Percentiles rank a stretch among this genome's conserved stretches.
These are phyloP conservation scores for Pseudotsuga menziesii DNA, from an alignment of 75 land plant genomes.

Conservation along the genomic window DNA sequence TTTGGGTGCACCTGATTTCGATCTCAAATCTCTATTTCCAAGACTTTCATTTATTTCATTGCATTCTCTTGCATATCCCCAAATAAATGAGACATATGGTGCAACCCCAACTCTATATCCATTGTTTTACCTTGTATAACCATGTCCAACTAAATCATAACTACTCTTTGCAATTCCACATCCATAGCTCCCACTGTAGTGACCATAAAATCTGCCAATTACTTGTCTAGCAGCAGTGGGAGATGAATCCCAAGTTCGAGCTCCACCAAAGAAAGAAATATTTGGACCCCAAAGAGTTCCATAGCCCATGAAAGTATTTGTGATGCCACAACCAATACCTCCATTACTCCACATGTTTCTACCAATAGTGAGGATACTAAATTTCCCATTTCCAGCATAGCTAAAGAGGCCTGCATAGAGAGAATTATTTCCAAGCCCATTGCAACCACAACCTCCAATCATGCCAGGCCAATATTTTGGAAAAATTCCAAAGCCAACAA, in stretches of 20 bases:
- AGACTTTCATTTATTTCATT: slow-evolving; percentile 33
- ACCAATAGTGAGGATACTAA: slow-evolving; percentile 18
- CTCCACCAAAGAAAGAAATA: slow-evolving; percentile 17
- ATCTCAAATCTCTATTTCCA: slow-evolving; percentile 53
- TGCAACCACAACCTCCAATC: slow-evolving; percentile 29
- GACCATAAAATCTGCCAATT: slow-evolving; percentile 16
- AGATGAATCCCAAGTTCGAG: slow-evolving; percentile 40
- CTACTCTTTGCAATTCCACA: slow-evolving; percentile 31
- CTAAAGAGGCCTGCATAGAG: slow-evolving; percentile 18
- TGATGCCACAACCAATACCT: slow-evolving; percentile 19
- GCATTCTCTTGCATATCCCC: slow-evolving; percentile 26
- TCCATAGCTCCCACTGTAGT: slow-evolving; percentile 19
- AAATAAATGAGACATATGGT: neutral
- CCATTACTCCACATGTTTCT: slow-evolving; percentile 56
- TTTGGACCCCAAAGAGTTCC: slow-evolving; percentile 24
- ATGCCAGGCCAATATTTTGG: slow-evolving; percentile 37
- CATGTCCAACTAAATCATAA: slow-evolving; percentile 4
- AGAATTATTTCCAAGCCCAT: slow-evolving; percentile 19
- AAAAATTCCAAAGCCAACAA: slow-evolving; percentile 40
- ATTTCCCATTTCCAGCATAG: slow-evolving; percentile 39
- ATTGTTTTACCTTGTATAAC: neutral
- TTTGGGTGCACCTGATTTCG: slow-evolving; percentile 52
- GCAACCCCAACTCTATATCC: slow-evolving; percentile 1
- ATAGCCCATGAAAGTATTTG: slow-evolving; percentile 18
- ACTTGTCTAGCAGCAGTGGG: slow-evolving; percentile 14